Evolutionary conservation across 2,329 filamentous ascomycete species (phyloP).

Genomic region (Curvularia sp.): DNA sequence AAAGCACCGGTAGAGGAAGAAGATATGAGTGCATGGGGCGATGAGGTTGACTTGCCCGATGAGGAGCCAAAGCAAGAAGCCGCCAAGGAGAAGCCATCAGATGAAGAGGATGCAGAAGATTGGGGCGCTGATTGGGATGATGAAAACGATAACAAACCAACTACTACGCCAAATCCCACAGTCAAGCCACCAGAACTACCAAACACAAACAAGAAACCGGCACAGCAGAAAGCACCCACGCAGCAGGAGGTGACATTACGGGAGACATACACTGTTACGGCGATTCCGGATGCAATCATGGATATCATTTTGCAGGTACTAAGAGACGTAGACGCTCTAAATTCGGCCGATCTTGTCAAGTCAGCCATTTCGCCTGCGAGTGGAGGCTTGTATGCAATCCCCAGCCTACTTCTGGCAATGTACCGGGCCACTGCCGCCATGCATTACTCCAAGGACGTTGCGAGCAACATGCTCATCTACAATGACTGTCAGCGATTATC

Average conservation of each 20-base stretch:
- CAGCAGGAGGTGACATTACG: constrained; percentile 75
- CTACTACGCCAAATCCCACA: constrained; percentile 16
- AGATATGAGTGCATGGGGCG: constrained; percentile 59
- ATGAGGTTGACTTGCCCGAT: constrained; percentile 47
- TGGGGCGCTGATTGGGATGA: constrained; percentile 81
- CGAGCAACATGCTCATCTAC: constrained; percentile 69
- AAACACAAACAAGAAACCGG: constrained; percentile 43
- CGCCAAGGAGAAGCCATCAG: constrained; percentile 47
- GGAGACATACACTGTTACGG: constrained; percentile 88
- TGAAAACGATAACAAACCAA: constrained; percentile 54
- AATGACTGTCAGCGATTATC: constrained; percentile 68
- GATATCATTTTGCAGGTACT: constrained; percentile 66
- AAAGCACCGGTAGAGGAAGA: constrained; percentile 53
- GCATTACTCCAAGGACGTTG: constrained; percentile 69
- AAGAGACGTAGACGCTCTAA: constrained; percentile 61
- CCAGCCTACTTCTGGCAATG: constrained; percentile 76
- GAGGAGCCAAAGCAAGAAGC: constrained; percentile 31
- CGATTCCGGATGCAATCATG: constrained; percentile 81
- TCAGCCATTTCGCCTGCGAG: constrained; percentile 72
- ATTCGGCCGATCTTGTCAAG: constrained; percentile 54
- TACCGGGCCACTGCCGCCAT: constrained; percentile 79
- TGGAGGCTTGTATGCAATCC: constrained; percentile 73
- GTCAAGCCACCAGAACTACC: constrained; percentile 36
- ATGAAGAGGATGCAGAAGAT: constrained; percentile 64
- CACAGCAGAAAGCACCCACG: constrained; percentile 31